Percentiles rank a stretch among this genome's conserved stretches.
Conservation (phyloP, 148 eudicot species). For the Rhododendron vialii region DNA sequence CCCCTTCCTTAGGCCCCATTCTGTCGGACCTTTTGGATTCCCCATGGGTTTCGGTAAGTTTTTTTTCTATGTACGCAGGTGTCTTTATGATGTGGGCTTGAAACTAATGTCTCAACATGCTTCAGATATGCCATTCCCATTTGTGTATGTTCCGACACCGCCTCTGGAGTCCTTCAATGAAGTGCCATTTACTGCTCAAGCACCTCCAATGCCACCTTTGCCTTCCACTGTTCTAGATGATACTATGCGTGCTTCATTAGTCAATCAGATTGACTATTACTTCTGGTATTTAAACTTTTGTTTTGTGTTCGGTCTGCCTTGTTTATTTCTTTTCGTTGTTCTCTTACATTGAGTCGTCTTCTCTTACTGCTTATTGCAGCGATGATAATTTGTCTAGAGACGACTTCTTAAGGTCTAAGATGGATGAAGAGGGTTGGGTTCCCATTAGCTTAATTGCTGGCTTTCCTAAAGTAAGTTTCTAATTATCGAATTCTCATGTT, state of each 20-base stretch:
- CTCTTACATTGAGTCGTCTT: background rate
- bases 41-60: constrained; percentile 45
- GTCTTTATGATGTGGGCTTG: background rate
- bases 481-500: background rate
- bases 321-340: background rate
- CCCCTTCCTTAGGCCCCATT: constrained; percentile 20
- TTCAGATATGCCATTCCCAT: constrained; percentile 27
- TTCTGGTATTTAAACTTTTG: constrained; percentile 41
- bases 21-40: constrained; percentile 28
- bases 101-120: background rate
- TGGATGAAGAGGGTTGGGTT: constrained; percentile 81
- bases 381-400: constrained; percentile 58
- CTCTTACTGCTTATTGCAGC: constrained; percentile 29
- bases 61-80: background rate
- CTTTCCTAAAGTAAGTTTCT: constrained; percentile 50
- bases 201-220: constrained; percentile 19
- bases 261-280: constrained; percentile 57
- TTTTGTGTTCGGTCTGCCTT: background rate
- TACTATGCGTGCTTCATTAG: constrained; percentile 22
- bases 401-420: constrained; percentile 40
- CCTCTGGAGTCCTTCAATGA: constrained; percentile 27
- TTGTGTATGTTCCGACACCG: constrained; percentile 26
- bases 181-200: constrained; percentile 21
- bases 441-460: constrained; percentile 41
- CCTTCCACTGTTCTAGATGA: constrained; percentile 21